Conservation (phyloP, 2,329 filamentous ascomycete genomes). For the Scedosporium apiospermum region DNA sequence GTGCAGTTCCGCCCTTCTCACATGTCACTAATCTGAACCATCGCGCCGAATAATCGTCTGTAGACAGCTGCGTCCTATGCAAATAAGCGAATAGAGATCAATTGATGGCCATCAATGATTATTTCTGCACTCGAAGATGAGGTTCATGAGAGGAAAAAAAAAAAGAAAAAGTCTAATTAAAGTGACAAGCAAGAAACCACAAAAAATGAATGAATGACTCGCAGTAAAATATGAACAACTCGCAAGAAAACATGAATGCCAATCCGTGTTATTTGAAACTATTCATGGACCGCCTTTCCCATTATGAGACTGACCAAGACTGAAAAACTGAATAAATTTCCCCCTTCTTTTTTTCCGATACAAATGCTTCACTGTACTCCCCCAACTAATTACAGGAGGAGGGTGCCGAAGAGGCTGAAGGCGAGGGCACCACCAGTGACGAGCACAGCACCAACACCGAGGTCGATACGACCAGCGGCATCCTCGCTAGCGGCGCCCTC, state of each 20-base stretch:
- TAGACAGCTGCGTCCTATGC: too few relatives aligned
- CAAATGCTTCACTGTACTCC: background rate
- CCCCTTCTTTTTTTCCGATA: background rate
- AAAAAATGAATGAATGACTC: background rate
- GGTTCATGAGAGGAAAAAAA: too few relatives aligned
- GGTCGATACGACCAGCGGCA: slow-evolving; percentile 16
- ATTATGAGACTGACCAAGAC: background rate
- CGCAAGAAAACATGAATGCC: background rate
- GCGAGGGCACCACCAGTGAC: slow-evolving; percentile 23
- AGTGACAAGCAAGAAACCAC: background rate
- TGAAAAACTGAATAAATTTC: background rate
- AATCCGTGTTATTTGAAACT: background rate
- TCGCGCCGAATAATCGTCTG: too few relatives aligned
- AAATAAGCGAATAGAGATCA: background rate
- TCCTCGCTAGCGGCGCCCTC: slow-evolving; percentile 9
- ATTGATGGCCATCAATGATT: background rate
- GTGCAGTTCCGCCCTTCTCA: background rate
- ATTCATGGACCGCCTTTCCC: background rate
- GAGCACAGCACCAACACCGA: slow-evolving; percentile 19
- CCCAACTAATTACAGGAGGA: slow-evolving; percentile 25
- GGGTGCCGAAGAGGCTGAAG: slow-evolving; percentile 28
- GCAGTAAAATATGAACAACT: background rate
- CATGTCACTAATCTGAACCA: background rate
- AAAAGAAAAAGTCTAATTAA: background rate
- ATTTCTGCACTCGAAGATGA: too few relatives aligned